These are phyloP conservation scores for Aspergillus candidus DNA, from an alignment of 2,329 filamentous ascomycete genomes.

Conservation along the genomic window DNA sequence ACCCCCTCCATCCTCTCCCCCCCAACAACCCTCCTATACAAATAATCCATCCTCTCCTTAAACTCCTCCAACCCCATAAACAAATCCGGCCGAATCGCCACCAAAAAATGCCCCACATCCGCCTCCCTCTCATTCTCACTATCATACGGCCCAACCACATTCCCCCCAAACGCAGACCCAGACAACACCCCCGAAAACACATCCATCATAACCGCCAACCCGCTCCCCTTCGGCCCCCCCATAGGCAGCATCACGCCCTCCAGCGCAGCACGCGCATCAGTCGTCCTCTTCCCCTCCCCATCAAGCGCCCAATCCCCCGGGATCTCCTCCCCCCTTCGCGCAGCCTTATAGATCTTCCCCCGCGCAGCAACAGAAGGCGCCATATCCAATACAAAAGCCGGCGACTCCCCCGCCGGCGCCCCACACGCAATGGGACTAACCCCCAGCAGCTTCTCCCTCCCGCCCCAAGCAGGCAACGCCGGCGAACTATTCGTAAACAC, in stretches of 20 bases:
- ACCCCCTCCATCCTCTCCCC: constrained; percentile 50
- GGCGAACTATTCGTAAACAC: constrained; percentile 69
- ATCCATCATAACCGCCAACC: constrained; percentile 78
- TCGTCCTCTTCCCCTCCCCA: constrained; percentile 60
- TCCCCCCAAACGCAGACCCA: constrained; percentile 69
- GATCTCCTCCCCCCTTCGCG: constrained; percentile 38
- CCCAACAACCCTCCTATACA: constrained; percentile 50
- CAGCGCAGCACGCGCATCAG: constrained; percentile 65
- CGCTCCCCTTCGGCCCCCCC: constrained; percentile 78
- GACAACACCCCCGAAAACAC: constrained; percentile 74
- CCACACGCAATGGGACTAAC: constrained; percentile 70
- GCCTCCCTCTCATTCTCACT: constrained; percentile 57
- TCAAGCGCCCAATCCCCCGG: constrained; percentile 66
- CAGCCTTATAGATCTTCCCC: constrained; percentile 43
- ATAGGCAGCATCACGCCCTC: constrained; percentile 79
- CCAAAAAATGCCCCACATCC: constrained; percentile 68
- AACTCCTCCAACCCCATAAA: constrained; percentile 69
- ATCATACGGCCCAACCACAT: constrained; percentile 72
- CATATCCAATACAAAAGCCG: constrained; percentile 54
- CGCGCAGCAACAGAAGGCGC: constrained; percentile 41
- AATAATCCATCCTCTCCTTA: constrained; percentile 52
- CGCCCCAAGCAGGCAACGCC: constrained; percentile 66
- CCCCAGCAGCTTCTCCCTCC: constrained; percentile 62
- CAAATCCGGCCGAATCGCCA: constrained; percentile 66
- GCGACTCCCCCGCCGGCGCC: constrained; percentile 56